Base-by-base conservation (phyloP, 148 eudicot genomes). In the Persicaria maculosa region DNA sequence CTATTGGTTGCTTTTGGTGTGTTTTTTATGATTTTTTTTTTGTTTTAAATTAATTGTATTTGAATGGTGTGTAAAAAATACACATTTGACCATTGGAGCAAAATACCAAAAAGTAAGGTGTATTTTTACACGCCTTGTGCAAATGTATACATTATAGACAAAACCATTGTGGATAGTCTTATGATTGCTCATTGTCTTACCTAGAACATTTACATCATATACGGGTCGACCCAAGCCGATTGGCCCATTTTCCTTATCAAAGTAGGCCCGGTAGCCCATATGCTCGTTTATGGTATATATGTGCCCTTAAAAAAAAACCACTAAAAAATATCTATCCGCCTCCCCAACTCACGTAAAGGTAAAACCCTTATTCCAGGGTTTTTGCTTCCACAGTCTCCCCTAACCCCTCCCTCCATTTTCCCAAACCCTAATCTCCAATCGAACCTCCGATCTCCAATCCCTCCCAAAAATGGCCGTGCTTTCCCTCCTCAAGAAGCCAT, bases 401-500 rank as follows among this genome's bases (percentile, higher is more conserved):
- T 5, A 57, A 19, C 25, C 9, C 31, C 2, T 20, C 17, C 67
- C 69, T 40, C 67, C 67, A 11, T 1, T 65, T 43, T 2, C 47
- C 47, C 6, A 65, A 65, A 65, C 45, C 70, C 70, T 65, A 15
- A 65, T 1, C 46, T 12, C 70, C 70, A 43, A 36, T 43, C 46
- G 45, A 65, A 1, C 68, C 20, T 8, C 3, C 15, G 40, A 31
- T 31, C 11, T 22, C n/a, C 6, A 25, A 43, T 31, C 5, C 10
- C 50, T n/a, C 50, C 55, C 53, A 16, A 12, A 74, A 8, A 74
- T 74, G 77, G 71, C 77, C 22, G 14, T 19, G 0, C 5, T 48
- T 4, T 4, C 47, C 20, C 77, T 74, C 17, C 77, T 59, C 31
- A 61, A n/a, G 67, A 74, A 74, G 54, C 50, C 77, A 74, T 73